phyloP scores from a whole-genome alignment of 2,329 filamentous ascomycete species.

The Ascochyta viciae-villosae region DNA sequence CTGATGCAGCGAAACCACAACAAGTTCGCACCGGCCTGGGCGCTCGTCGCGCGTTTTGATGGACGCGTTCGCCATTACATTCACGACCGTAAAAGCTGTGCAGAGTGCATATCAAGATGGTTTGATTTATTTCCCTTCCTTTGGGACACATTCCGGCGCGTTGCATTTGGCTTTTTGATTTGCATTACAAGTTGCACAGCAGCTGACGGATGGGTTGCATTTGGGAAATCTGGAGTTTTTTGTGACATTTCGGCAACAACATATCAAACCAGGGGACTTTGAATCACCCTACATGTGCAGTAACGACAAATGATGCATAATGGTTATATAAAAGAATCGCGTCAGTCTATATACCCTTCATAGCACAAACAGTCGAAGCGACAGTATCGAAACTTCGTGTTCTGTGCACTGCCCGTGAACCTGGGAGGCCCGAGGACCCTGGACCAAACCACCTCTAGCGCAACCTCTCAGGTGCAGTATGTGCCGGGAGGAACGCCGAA shows the following conservation, averaged over 20 bases:
- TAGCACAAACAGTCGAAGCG: conserved; percentile 14
- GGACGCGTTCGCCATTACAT: conserved; percentile 2
- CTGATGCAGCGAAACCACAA: conserved; percentile 18
- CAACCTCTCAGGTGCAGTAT: not conserved
- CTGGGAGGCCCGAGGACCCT: not conserved
- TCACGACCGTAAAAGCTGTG: conserved; percentile 6
- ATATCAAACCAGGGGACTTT: conserved; percentile 14
- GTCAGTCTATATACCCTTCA: conserved; percentile 16
- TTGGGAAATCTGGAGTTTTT: conserved; percentile 20
- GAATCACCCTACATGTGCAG: conserved; percentile 20
- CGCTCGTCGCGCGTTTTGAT: conserved; percentile 7
- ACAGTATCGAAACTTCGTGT: not conserved
- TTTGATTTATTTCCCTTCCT: conserved; percentile 1
- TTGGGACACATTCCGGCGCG: conserved; percentile 8
- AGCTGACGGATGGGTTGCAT: conserved; percentile 22
- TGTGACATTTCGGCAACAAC: conserved; percentile 11
- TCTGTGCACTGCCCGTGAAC: not conserved
- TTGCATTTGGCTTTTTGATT: conserved; percentile 11
- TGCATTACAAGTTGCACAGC: conserved; percentile 20
- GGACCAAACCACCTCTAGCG: not conserved
- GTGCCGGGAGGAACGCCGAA: not conserved
- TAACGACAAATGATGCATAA: conserved; percentile 30
- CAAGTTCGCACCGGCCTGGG: conserved; percentile 4
- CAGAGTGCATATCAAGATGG: conserved; percentile 7
- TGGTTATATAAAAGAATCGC: conserved; percentile 24